Percentiles rank a stretch among this genome's conserved stretches.
These are phyloP conservation scores for Graphium sp. DNA, from an alignment of 2,329 filamentous ascomycete species.

Conservation along the genomic window DNA sequence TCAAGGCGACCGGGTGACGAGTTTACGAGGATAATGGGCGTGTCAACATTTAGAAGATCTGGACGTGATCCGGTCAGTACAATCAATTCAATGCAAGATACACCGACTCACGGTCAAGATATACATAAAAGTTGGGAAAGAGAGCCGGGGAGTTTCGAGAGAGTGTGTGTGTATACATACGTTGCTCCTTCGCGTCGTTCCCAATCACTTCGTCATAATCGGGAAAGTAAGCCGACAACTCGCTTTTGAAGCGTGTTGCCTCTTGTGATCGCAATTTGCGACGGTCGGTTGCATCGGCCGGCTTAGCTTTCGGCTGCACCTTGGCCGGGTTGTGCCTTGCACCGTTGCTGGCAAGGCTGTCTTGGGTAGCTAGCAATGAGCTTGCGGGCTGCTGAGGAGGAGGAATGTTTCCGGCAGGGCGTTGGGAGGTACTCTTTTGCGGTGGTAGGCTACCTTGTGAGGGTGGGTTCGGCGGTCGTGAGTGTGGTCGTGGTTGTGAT, in stretches of 20 bases:
- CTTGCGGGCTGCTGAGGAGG: conserved; percentile 6
- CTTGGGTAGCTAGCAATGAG: conserved; percentile 5
- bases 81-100: too few relatives aligned
- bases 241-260: conserved; percentile 74
- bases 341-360: conserved; percentile 24
- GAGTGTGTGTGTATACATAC: too few relatives aligned
- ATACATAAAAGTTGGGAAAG: too few relatives aligned
- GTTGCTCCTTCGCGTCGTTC: conserved; percentile 61
- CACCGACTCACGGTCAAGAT: too few relatives aligned
- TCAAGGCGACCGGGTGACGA: conserved; percentile 16
- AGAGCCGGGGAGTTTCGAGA: too few relatives aligned
- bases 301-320: conserved; percentile 27
- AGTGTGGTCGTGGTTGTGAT: conserved; percentile 8
- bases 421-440: conserved; percentile 4
- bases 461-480: conserved; percentile 6
- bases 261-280: conserved; percentile 75
- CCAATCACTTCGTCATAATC: conserved; percentile 92
- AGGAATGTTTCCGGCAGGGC: conserved; percentile 5
- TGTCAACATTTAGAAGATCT: conserved; percentile 62
- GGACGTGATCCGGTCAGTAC: too few relatives aligned
- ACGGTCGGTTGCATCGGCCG: conserved; percentile 40
- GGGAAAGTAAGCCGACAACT: conserved; percentile 77
- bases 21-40: conserved; percentile 56
- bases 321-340: conserved; percentile 43
- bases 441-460: conserved; percentile 3